phyloP scores from a whole-genome alignment of 116 monocot genomes.

The Zostera marina region DNA sequence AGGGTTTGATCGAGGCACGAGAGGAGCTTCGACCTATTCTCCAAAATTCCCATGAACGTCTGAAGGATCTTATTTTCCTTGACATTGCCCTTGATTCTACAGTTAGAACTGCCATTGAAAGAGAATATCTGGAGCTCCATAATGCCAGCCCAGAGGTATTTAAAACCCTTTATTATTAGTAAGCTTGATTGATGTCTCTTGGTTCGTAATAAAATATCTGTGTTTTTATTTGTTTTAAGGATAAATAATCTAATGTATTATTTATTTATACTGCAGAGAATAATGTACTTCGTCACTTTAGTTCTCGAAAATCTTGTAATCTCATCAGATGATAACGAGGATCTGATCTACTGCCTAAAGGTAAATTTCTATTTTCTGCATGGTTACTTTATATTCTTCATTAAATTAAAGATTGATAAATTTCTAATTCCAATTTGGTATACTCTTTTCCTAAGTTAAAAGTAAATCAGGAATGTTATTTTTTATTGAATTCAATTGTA shows the following conservation, averaged over 20 bases:
- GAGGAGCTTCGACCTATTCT: constrained; percentile 59
- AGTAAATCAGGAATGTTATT: not conserved
- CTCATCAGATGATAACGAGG: constrained; percentile 81
- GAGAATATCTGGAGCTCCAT: constrained; percentile 73
- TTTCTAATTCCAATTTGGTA: not conserved
- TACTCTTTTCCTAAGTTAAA: not conserved
- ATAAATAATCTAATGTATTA: not conserved
- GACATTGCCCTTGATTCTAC: constrained; percentile 96
- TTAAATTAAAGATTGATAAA: not conserved
- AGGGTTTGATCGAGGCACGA: constrained; percentile 86
- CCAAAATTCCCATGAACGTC: constrained; percentile 44
- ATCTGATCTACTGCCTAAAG: constrained; percentile 92
- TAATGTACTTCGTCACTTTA: constrained; percentile 72
- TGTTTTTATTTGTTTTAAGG: not conserved
- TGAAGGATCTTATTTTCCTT: constrained; percentile 88
- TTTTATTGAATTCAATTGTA: not conserved
- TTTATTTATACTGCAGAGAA: constrained; percentile 50
- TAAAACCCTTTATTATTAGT: not conserved
- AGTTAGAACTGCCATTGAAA: constrained; percentile 78
- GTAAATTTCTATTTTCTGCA: constrained; percentile 17
- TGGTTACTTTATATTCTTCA: not conserved
- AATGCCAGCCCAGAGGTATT: constrained; percentile 67
- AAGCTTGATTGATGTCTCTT: not conserved
- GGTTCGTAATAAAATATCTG: not conserved
- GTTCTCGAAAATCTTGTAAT: constrained; percentile 93